These are phyloP conservation scores for Microdochium bolleyi DNA, from an alignment of 2,329 filamentous ascomycete species.

Conservation along the genomic window DNA sequence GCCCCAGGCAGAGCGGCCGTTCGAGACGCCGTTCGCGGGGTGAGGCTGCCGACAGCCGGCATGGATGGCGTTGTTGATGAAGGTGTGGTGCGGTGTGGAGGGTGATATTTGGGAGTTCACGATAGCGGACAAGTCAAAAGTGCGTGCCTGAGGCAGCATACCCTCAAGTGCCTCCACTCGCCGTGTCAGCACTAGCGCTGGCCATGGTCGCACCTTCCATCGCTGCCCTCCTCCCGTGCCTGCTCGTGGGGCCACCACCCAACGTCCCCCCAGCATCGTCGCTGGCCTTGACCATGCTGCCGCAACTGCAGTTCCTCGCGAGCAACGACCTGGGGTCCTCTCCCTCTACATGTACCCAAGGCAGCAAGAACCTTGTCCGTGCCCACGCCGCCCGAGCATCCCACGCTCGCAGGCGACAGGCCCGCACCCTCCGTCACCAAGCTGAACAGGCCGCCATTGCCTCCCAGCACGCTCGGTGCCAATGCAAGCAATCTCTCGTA, in stretches of 20 bases:
- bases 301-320: background rate
- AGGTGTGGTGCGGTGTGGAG: background rate
- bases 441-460: background rate
- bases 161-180: too few species aligned
- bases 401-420: background rate
- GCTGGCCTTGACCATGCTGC: background rate
- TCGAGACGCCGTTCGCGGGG: constrained; percentile 52
- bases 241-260: too few species aligned
- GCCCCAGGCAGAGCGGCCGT: constrained; percentile 72
- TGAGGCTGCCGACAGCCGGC: too few species aligned
- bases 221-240: too few species aligned
- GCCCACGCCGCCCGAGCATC: background rate
- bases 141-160: too few species aligned
- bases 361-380: background rate
- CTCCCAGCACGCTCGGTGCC: background rate
- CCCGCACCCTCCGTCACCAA: background rate
- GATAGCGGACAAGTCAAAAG: background rate
- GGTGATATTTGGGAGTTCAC: background rate
- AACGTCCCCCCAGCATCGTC: too few species aligned
- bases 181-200: too few species aligned
- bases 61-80: background rate
- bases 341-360: background rate
- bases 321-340: background rate
- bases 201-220: too few species aligned
- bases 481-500: too few species aligned